Conservation (phyloP, 768 basidiomycete species). For the Tulasnella sp. region DNA sequence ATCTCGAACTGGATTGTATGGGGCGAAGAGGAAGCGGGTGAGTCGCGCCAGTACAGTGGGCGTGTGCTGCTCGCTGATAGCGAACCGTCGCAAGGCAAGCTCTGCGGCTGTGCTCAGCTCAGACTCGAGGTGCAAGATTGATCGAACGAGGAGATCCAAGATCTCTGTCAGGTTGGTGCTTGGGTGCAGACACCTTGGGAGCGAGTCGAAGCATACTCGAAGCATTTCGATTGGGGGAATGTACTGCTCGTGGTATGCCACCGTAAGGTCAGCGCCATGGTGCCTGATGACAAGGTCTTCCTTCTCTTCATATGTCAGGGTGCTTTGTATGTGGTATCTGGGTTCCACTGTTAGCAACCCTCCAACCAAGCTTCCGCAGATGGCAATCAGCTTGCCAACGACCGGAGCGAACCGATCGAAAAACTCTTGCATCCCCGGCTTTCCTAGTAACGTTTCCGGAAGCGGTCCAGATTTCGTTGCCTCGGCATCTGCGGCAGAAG, state of each 20-base stretch:
- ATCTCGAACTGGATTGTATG: conserved; percentile 24
- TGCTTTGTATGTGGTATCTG: conserved; percentile 29
- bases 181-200: conserved; percentile 69
- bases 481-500: conserved; percentile 38
- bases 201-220: conserved; percentile 66
- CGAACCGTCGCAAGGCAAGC: conserved; percentile 60
- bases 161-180: conserved; percentile 45
- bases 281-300: conserved; percentile 57
- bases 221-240: conserved; percentile 59
- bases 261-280: conserved; percentile 44
- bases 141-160: conserved; percentile 68
- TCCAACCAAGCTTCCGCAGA: conserved; percentile 56
- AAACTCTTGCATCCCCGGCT: conserved; percentile 62
- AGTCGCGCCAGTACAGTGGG: conserved; percentile 51
- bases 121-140: conserved; percentile 79
- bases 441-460: conserved; percentile 43
- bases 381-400: conserved; percentile 44
- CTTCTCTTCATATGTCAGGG: conserved; percentile 54
- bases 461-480: conserved; percentile 54
- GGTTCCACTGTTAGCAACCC: conserved; percentile 69
- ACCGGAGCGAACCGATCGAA: conserved; percentile 52
- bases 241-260: conserved; percentile 56
- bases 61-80: conserved; percentile 47
- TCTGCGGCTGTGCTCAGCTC: conserved; percentile 56
- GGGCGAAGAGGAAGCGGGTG: conserved; percentile 64